These are phyloP conservation scores for Cercis canadensis DNA, from an alignment of 306 rosid species.

Conservation along the genomic window DNA sequence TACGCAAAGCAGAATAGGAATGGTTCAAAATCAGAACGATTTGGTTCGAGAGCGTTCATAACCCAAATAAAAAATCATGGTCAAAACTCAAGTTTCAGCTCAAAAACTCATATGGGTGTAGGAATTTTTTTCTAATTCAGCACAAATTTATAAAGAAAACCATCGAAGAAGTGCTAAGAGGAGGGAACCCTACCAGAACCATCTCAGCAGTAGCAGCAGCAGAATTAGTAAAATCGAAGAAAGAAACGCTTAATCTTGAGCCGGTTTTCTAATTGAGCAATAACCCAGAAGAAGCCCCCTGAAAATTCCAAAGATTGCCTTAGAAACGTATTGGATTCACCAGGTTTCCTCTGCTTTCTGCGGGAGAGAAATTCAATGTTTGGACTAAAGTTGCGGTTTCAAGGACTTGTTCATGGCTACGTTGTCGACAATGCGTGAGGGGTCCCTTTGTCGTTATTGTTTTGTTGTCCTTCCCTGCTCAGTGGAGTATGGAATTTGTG, in stretches of 20 bases:
- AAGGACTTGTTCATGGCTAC: slow-evolving; percentile 57
- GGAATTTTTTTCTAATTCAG: slow-evolving; percentile 18
- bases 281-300: slow-evolving; percentile 41
- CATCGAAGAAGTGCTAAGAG: slow-evolving; percentile 31
- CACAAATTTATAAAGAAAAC: slow-evolving; percentile 28
- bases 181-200: slow-evolving; percentile 39
- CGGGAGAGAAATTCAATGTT: slow-evolving; percentile 39
- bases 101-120: slow-evolving; percentile 17
- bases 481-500: slow-evolving; percentile 70
- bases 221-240: slow-evolving; percentile 18
- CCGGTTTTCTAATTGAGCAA: slow-evolving; percentile 60
- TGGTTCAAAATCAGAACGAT: not conserved
- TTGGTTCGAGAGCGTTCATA: slow-evolving; percentile 22
- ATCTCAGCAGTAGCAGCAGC: slow-evolving; percentile 23
- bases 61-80: slow-evolving; percentile 17
- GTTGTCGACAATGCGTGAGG: slow-evolving; percentile 78
- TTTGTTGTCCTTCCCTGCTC: slow-evolving; percentile 59
- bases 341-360: slow-evolving; percentile 31
- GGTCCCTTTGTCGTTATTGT: slow-evolving; percentile 67
- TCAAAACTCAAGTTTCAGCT: slow-evolving; percentile 32
- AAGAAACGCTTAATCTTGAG: slow-evolving; percentile 43
- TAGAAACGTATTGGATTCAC: slow-evolving; percentile 30
- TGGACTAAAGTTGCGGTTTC: slow-evolving; percentile 43
- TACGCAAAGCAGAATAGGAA: slow-evolving; percentile 30
- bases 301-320: slow-evolving; percentile 51